A percentile compares a stretch with the other conserved stretches of the same genome.
phyloP scores from a whole-genome alignment of 1,139 yeast species.

The Pichia sp. region DNA sequence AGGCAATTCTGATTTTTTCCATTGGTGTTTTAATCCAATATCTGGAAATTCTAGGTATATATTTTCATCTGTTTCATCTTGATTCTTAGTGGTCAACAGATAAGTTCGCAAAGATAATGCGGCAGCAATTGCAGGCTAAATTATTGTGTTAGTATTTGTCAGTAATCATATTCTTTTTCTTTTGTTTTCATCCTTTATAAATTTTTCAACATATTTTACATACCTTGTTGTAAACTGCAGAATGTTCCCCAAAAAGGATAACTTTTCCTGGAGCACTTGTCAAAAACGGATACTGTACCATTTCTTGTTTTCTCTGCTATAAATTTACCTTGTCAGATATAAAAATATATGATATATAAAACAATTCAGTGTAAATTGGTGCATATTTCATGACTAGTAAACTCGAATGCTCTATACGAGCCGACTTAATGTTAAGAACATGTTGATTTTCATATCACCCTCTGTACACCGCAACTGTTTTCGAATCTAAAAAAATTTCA shows the following conservation, averaged over 20 bases:
- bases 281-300: constrained; percentile 43
- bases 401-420: background rate
- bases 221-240: constrained; percentile 82
- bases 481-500: background rate
- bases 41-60: constrained; percentile 78
- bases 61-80: constrained; percentile 32
- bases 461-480: background rate
- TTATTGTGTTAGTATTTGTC: background rate
- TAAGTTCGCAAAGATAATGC: constrained; percentile 80
- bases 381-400: too few species aligned
- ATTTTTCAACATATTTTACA: constrained; percentile 21
- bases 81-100: constrained; percentile 46
- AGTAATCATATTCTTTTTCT: background rate
- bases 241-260: constrained; percentile 93
- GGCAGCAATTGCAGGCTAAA: constrained; percentile 79
- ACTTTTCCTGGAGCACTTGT: constrained; percentile 97
- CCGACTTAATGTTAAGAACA: background rate
- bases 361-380: too few species aligned
- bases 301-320: background rate
- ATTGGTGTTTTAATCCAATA: constrained; percentile 54
- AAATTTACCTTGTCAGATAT: too few species aligned
- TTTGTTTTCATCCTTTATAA: background rate
- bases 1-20: constrained; percentile 59
- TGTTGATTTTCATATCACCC: background rate
- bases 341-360: too few species aligned